phyloP scores from a whole-genome alignment of 495 filamentous ascomycete species.

The Daldinia childiae region DNA sequence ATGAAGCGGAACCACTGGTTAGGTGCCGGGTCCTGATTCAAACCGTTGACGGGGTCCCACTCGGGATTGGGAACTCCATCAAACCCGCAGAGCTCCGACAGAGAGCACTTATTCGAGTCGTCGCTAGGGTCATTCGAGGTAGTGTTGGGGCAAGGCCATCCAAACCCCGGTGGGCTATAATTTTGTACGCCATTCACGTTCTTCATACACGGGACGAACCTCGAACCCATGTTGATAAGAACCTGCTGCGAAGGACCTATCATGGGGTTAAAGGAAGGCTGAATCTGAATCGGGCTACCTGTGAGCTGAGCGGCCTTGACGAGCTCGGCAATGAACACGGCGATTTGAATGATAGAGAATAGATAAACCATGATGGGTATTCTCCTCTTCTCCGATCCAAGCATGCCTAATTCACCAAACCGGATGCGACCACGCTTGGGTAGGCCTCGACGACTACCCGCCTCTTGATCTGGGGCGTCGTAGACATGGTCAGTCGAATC shows the following conservation, averaged over 20 bases:
- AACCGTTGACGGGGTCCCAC: slow-evolving; percentile 53
- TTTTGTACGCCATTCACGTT: slow-evolving; percentile 73
- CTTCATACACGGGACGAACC: slow-evolving; percentile 95
- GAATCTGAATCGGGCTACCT: slow-evolving; percentile 80
- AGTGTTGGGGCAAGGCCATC: slow-evolving; percentile 80
- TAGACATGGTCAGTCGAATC: slow-evolving; percentile 63
- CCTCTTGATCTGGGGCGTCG: slow-evolving; percentile 49
- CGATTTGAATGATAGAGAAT: slow-evolving; percentile 78
- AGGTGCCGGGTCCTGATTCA: slow-evolving; percentile 62
- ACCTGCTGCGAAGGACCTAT: slow-evolving; percentile 91
- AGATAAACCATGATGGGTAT: slow-evolving; percentile 86
- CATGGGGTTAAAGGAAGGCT: slow-evolving; percentile 93
- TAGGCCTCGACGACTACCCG: slow-evolving; percentile 33
- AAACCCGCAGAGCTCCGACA: slow-evolving; percentile 86
- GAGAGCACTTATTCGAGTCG: slow-evolving; percentile 66
- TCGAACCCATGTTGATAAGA: slow-evolving; percentile 95
- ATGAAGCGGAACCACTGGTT: slow-evolving; percentile 99
- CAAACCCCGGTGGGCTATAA: slow-evolving; percentile 40
- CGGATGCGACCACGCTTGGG: slow-evolving; percentile 49
- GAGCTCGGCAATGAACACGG: slow-evolving; percentile 91
- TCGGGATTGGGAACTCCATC: slow-evolving; percentile 72
- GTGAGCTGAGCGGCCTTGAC: slow-evolving; percentile 76
- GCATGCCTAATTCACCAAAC: slow-evolving; percentile 60
- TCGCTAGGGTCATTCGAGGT: slow-evolving; percentile 61
- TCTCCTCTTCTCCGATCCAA: slow-evolving; percentile 60